Evolutionary conservation across 345 rosid genomes (phyloP), one percentile per base, ranked within the genome.

Genomic region (Eucalyptus marginata): DNA sequence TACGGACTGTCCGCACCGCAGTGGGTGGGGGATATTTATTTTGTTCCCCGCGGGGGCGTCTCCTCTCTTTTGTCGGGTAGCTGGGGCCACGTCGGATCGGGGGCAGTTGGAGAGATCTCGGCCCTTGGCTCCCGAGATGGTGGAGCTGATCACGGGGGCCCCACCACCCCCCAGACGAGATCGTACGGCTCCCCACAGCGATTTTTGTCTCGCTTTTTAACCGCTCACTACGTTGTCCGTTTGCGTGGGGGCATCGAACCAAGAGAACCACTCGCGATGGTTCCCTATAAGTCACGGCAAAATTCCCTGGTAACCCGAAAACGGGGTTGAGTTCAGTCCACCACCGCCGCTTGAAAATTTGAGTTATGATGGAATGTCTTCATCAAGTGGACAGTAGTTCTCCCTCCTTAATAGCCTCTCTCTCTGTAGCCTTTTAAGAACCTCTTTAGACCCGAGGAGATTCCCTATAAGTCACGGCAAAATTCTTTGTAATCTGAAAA

Each of bases 401-500:
- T 52, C 58, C 58, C 58, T 20, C 24, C 24, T 52, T 18, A 52
- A 8, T 9, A 20, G 25, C 58, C 25, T 0, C 56, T 1, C 22
- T 3, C 52, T 3, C 22, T 51, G 22, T 17, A 52, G 4, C 9
- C 0, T 7, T 52, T 52, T 52, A 52, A 52, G 2, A 8, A 52
- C 4, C 0, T 52, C 1, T 18, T 52, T 9, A 7, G 10, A 18
- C 18, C 9, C 3, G 17, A 17, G 0, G 10, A 52, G 10, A 52
- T 52, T 52, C 24, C 2, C 9, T 18, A 3, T 52, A 52, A 51
- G 7, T 51, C 22, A 7, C 2, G 56, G 18, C 47, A 3, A 51
- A 51, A 17, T 17, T 52, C 2, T 4, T 22, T 17, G 0, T 18
- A 52, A 52, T 24, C 0, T 9, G 22, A 51, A 51, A 51, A 51